Evolutionary conservation across 2,329 filamentous ascomycete genomes (phyloP).

Genomic region (Claviceps digitariae): DNA sequence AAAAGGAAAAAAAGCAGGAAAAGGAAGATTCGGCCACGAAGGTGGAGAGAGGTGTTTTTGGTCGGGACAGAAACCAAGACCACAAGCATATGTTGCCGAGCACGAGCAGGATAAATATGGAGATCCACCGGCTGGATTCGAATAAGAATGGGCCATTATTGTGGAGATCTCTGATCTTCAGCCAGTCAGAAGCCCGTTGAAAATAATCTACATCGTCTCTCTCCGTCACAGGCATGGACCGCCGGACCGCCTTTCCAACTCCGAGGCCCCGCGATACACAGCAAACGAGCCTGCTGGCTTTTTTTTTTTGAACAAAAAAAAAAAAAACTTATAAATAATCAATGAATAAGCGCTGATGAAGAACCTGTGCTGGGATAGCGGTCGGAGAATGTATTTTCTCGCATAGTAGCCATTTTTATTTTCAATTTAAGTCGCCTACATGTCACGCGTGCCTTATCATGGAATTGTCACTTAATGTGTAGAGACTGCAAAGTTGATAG

Average conservation of each 20-base stretch:
- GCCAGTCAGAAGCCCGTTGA: slow-evolving; percentile 14
- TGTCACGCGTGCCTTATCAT: background rate
- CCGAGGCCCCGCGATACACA: background rate
- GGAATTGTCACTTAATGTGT: background rate
- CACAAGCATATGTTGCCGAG: slow-evolving; percentile 10
- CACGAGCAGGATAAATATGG: slow-evolving; percentile 3
- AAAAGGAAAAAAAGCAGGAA: slow-evolving; percentile 11
- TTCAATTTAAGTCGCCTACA: background rate
- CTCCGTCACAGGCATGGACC: background rate
- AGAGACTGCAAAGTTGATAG: background rate
- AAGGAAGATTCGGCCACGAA: slow-evolving; percentile 6
- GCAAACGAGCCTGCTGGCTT: background rate
- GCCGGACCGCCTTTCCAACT: slow-evolving; percentile 6
- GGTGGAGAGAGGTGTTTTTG: slow-evolving; percentile 17
- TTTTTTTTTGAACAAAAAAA: no score
- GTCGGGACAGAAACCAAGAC: slow-evolving; percentile 5
- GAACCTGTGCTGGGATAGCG: no score
- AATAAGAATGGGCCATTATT: background rate
- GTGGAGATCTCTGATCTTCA: background rate
- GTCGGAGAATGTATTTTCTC: no score
- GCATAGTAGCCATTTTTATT: no score
- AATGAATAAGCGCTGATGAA: no score
- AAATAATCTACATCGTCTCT: slow-evolving; percentile 11
- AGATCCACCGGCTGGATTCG: background rate
- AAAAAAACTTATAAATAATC: background rate